Conservation (phyloP, 129 eudicot genomes). For the Flaveria trinervia region DNA sequence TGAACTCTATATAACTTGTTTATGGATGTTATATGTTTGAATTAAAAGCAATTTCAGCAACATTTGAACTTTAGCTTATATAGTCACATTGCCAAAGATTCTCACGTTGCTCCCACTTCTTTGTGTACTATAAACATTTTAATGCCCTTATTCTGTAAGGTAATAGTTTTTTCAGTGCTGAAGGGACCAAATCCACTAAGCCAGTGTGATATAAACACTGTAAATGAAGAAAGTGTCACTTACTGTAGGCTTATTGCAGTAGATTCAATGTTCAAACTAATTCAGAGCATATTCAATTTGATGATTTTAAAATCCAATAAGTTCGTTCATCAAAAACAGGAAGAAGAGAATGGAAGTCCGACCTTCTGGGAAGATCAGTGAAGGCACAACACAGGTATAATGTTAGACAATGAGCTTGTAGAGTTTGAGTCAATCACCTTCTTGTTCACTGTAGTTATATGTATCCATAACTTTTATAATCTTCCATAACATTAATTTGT, state of each 20-base stretch:
- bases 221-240: constrained; percentile 16
- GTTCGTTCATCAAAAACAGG: constrained; percentile 38
- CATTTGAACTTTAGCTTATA: neutral
- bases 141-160: constrained; percentile 6
- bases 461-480: neutral
- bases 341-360: constrained; percentile 50
- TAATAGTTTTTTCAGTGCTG: neutral
- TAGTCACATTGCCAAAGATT: constrained; percentile 4
- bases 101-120: constrained; percentile 1
- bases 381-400: constrained; percentile 69
- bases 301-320: constrained; percentile 1
- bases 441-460: constrained; percentile 4
- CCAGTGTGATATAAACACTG: constrained; percentile 8
- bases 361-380: constrained; percentile 62
- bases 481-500: no score
- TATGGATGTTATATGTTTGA: neutral
- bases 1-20: neutral
- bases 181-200: constrained; percentile 4
- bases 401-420: constrained; percentile 16
- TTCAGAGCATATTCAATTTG: neutral
- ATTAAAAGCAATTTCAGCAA: neutral
- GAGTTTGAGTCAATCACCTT: neutral
- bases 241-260: constrained; percentile 1
- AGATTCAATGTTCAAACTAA: neutral
- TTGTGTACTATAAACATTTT: constrained; percentile 10